These are phyloP conservation scores for Sarocladiaceae sp. DNA, from an alignment of 2,329 filamentous ascomycete species.

Conservation along the genomic window DNA sequence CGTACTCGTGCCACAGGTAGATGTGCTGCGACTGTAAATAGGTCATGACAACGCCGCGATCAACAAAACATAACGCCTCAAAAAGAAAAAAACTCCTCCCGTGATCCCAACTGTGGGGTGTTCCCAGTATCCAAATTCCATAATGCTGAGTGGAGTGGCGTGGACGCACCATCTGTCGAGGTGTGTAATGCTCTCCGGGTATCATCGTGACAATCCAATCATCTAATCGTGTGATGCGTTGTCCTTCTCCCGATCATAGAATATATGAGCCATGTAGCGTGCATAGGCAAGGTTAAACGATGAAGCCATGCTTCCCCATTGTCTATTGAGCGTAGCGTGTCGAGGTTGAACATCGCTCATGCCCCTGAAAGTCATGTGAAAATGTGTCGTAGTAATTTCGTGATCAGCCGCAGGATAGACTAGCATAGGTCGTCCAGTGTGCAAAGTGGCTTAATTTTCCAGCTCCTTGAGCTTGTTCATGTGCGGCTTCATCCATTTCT, in stretches of 20 bases:
- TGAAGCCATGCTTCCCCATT: no score
- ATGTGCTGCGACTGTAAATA: no score
- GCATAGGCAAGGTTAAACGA: not conserved
- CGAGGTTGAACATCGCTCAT: not conserved
- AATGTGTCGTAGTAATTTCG: slow-evolving; percentile 15
- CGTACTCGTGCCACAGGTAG: not conserved
- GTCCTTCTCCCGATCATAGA: slow-evolving; percentile 13
- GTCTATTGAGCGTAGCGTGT: no score
- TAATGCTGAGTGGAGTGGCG: slow-evolving; percentile 30
- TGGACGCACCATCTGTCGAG: slow-evolving; percentile 17
- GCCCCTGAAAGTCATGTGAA: slow-evolving; percentile 13
- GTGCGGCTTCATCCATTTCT: slow-evolving; percentile 34
- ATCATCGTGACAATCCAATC: slow-evolving; percentile 26
- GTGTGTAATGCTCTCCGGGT: slow-evolving; percentile 33
- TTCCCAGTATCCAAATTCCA: slow-evolving; percentile 14
- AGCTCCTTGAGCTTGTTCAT: slow-evolving; percentile 18
- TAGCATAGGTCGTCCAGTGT: not conserved
- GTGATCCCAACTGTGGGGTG: slow-evolving; percentile 19
- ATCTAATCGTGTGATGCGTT: slow-evolving; percentile 1
- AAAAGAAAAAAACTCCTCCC: slow-evolving; percentile 23
- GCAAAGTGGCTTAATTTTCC: slow-evolving; percentile 8
- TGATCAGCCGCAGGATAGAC: slow-evolving; percentile 11
- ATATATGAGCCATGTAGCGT: not conserved
- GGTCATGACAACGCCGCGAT: no score
- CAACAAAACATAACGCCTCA: not conserved